Percentiles rank a stretch among this genome's conserved stretches.
Conservation (phyloP, 805 yeast genomes). For the Candida ovalis region DNA sequence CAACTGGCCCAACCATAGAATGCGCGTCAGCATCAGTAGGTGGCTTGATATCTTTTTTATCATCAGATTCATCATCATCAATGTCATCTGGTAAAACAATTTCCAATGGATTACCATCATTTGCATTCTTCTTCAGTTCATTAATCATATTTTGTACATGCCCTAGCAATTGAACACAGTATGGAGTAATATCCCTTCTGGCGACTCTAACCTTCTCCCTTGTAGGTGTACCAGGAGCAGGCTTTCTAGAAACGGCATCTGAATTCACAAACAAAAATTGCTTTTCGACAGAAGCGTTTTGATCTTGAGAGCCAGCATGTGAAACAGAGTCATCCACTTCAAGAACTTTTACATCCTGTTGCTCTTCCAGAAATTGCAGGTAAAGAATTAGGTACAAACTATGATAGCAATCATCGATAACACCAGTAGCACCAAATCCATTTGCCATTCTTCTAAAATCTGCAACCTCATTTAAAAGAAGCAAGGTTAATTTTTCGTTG, state of each 20-base stretch:
- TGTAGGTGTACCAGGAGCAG: slow-evolving; percentile 20
- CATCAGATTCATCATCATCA: neutral
- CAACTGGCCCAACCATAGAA: neutral
- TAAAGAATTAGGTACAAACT: slow-evolving; percentile 54
- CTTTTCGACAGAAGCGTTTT: neutral
- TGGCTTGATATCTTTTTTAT: neutral
- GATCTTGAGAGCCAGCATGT: neutral
- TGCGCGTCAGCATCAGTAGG: neutral
- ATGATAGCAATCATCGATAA: slow-evolving; percentile 69
- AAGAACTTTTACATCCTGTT: neutral
- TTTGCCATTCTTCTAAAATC: slow-evolving; percentile 71
- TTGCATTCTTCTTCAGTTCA: slow-evolving; percentile 18
- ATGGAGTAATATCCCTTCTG: slow-evolving; percentile 43
- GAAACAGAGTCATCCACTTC: neutral
- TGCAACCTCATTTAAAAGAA: slow-evolving; percentile 45
- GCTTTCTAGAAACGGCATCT: neutral
- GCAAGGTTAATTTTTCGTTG: slow-evolving; percentile 36
- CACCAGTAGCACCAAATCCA: slow-evolving; percentile 76
- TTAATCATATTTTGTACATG: slow-evolving; percentile 20
- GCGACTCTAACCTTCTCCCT: slow-evolving; percentile 42
- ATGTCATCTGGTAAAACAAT: neutral
- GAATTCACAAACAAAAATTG: slow-evolving; percentile 8
- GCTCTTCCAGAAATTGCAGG: slow-evolving; percentile 17
- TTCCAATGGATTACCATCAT: slow-evolving; percentile 21
- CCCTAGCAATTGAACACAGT: slow-evolving; percentile 26